Percentiles rank a stretch among this genome's conserved stretches.
These are phyloP conservation scores for Paecilomyces formosus DNA, from an alignment of 2,329 filamentous ascomycete genomes.

Conservation along the genomic window DNA sequence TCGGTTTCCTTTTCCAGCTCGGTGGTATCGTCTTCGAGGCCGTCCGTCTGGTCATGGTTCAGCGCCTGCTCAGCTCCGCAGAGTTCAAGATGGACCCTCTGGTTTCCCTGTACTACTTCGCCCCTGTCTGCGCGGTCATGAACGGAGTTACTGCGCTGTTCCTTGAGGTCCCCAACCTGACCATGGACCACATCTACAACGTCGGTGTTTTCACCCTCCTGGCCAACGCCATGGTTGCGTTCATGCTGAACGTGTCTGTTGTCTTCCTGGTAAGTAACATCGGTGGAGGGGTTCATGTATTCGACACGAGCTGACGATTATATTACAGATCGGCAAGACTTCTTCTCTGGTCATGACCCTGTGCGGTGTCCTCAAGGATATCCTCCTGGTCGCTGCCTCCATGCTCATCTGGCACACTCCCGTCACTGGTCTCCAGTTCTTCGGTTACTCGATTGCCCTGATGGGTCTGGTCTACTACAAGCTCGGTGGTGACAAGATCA, in stretches of 20 bases:
- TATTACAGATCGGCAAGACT: slow-evolving; percentile 70
- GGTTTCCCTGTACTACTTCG: slow-evolving; percentile 84
- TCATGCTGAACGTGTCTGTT: slow-evolving; percentile 73
- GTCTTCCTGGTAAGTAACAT: slow-evolving; percentile 66
- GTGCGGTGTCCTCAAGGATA: slow-evolving; percentile 81
- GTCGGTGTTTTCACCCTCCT: slow-evolving; percentile 61
- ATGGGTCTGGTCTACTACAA: slow-evolving; percentile 61
- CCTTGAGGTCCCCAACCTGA: slow-evolving; percentile 61
- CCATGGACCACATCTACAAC: slow-evolving; percentile 57
- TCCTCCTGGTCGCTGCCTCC: slow-evolving; percentile 68
- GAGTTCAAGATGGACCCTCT: slow-evolving; percentile 86
- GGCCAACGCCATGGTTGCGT: slow-evolving; percentile 70
- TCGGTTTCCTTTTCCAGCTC: slow-evolving; percentile 62
- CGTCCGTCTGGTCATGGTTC: slow-evolving; percentile 75
- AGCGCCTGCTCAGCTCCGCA: slow-evolving; percentile 67
- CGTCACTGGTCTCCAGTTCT: slow-evolving; percentile 62
- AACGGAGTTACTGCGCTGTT: slow-evolving; percentile 65
- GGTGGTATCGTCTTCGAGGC: slow-evolving; percentile 75
- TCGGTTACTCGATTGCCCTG: slow-evolving; percentile 70
- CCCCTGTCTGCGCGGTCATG: slow-evolving; percentile 74
- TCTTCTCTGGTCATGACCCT: slow-evolving; percentile 80
- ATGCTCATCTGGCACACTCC: slow-evolving; percentile 72
- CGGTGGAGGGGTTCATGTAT: not conserved
- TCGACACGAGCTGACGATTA: slow-evolving; percentile 1
- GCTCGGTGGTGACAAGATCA: slow-evolving; percentile 69